Base-by-base conservation (phyloP, 441 rosid genomes). In the Rhodomyrtus psidioides region DNA sequence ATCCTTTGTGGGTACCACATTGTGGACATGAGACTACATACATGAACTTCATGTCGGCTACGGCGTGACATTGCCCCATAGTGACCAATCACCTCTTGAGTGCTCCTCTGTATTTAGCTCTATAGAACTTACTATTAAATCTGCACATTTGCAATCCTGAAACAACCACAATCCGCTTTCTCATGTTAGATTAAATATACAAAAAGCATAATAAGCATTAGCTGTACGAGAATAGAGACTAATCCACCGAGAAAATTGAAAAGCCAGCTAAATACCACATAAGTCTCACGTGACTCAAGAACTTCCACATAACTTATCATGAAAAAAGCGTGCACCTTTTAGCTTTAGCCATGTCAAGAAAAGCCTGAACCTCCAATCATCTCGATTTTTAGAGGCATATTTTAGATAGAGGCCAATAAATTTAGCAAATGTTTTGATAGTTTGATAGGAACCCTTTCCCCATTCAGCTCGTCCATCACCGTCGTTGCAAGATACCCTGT, bases 281-380 rank as follows among this genome's bases (percentile, higher is more conserved):
- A 44, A 49, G 15, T 26, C 60, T 57, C 60, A 26, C 26, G 60
- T 28, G 26, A 57, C 28, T 57, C 28, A 57, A 58, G 14, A 58
- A 62, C 44, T 1, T 62, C 44, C 42, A 39, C 42, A 39, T 39
- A 39, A 5, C 42, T 39, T n/a, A n/a, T n/a, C n/a, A n/a, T n/a
- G n/a, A n/a, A n/a, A n/a, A n/a, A n/a, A n/a, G n/a, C n/a, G n/a
- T n/a, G n/a, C n/a, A n/a, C n/a, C n/a, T 44, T 44, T 5, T 44
- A 46, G 51, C 51, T 46, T 90, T 90, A 86, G 99, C 98, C 98
- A 96, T 96, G 90, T 98, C 99, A 91, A 98, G 98, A 91, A 96
- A 98, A 85, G 99, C 98, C 91, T 96, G 99, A 87, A 98, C 97
- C 91, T 98, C 99, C 99, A 96, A 98, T 91, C n/a, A n/a, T n/a